These are phyloP conservation scores for Moricandia moricandioides DNA, from an alignment of 345 rosid genomes.

Conservation along the genomic window DNA sequence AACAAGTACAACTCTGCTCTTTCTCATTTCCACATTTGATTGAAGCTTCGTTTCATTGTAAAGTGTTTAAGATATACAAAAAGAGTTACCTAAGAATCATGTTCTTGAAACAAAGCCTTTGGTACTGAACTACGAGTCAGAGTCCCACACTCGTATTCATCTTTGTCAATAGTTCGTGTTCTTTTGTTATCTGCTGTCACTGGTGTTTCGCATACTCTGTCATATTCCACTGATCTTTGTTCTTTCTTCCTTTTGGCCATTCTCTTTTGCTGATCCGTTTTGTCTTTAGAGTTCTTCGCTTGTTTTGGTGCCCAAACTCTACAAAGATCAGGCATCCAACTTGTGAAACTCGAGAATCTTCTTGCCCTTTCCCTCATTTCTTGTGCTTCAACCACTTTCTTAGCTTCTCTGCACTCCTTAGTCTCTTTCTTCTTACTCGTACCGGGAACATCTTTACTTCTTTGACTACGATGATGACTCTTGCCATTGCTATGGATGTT, in stretches of 20 bases:
- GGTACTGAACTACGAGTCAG: constrained; percentile 48
- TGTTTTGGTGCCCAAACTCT: constrained; percentile 94
- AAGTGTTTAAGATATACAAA: not conserved
- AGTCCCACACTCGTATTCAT: constrained; percentile 30
- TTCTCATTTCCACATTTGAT: not conserved
- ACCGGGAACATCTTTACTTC: constrained; percentile 24
- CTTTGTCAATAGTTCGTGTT: constrained; percentile 37
- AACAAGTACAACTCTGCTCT: constrained; percentile 4
- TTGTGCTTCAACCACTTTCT: constrained; percentile 58
- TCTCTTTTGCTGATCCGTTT: constrained; percentile 39
- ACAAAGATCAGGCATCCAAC: constrained; percentile 83
- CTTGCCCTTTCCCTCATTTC: constrained; percentile 78
- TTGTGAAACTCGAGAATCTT: constrained; percentile 73
- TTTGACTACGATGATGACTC: constrained; percentile 35
- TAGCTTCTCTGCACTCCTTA: constrained; percentile 34
- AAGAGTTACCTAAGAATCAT: constrained; percentile 24
- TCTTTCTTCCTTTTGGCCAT: constrained; percentile 50
- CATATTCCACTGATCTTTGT: constrained; percentile 44
- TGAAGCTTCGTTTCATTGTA: too few species aligned
- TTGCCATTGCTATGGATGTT: constrained; percentile 36
- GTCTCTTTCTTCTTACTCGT: constrained; percentile 40
- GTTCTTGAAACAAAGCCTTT: constrained; percentile 76
- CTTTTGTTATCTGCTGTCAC: constrained; percentile 45
- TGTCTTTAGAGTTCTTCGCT: constrained; percentile 32
- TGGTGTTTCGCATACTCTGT: constrained; percentile 82